Evolutionary conservation across 257 asterid species (phyloP).

Genomic region (Salvia hispanica): DNA sequence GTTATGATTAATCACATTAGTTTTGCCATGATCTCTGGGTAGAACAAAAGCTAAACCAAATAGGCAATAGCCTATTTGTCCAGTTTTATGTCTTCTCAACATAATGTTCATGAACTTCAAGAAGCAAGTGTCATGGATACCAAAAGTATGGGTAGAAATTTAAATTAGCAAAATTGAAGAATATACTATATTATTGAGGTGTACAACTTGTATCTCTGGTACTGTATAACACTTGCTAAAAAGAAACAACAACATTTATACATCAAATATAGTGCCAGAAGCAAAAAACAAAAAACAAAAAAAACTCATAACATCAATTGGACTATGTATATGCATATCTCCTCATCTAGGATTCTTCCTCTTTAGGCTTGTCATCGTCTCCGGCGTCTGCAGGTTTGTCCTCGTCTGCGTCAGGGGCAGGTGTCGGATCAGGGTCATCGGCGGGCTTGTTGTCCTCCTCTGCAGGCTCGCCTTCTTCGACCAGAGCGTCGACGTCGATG

Average conservation of each 20-base stretch:
- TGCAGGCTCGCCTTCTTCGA: background rate
- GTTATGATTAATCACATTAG: no score
- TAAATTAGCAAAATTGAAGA: background rate
- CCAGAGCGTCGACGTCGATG: slow-evolving; percentile 17
- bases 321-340: no score
- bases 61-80: no score
- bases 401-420: no score
- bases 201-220: slow-evolving; percentile 19
- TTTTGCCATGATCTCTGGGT: no score
- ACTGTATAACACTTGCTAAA: background rate
- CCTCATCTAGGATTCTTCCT: slow-evolving; percentile 33
- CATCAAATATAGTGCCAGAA: slow-evolving; percentile 24
- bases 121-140: slow-evolving; percentile 11
- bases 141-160: background rate
- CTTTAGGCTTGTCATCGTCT: slow-evolving; percentile 35
- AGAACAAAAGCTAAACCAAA: no score
- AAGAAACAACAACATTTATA: slow-evolving; percentile 21
- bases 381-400: background rate
- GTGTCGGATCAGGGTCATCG: background rate
- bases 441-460: background rate
- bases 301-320: background rate
- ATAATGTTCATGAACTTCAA: background rate
- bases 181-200: slow-evolving; percentile 19
- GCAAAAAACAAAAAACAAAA: background rate
- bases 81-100: no score